Conservation (phyloP, 768 basidiomycete genomes). For the Tephrocybe sp. region DNA sequence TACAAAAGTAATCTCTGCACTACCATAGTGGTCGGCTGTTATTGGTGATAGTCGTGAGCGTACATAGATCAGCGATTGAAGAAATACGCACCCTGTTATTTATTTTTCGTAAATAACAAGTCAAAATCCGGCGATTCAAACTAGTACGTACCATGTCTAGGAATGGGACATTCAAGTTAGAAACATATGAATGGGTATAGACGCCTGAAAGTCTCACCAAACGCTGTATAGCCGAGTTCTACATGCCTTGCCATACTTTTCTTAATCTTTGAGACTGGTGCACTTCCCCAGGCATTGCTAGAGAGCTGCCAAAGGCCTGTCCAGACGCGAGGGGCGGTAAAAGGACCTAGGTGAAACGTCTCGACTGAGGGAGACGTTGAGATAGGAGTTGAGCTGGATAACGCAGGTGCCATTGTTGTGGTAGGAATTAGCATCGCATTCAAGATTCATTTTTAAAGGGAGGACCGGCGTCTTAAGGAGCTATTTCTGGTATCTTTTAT, state of each 20-base stretch:
- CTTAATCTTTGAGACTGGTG: slow-evolving; percentile 60
- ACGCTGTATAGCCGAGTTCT: slow-evolving; percentile 60
- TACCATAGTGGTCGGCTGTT: slow-evolving; percentile 84
- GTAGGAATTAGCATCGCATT: background rate
- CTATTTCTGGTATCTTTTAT: background rate
- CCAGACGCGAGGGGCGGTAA: slow-evolving; percentile 64
- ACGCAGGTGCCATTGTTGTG: slow-evolving; percentile 12
- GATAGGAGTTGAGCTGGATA: slow-evolving; percentile 13
- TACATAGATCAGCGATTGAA: background rate
- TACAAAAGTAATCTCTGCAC: slow-evolving; percentile 80
- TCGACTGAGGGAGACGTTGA: slow-evolving; percentile 24
- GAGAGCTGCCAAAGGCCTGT: slow-evolving; percentile 85
- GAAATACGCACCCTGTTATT: slow-evolving; percentile 13
- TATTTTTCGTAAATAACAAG: background rate
- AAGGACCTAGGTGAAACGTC: slow-evolving; percentile 55
- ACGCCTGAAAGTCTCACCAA: slow-evolving; percentile 37
- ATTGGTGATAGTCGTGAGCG: background rate
- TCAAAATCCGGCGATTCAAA: background rate
- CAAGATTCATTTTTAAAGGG: slow-evolving; percentile 1
- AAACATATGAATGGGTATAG: background rate
- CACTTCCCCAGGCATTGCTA: slow-evolving; percentile 82
- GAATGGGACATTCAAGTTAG: background rate
- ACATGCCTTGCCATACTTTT: slow-evolving; percentile 65
- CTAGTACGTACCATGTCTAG: slow-evolving; percentile 53
- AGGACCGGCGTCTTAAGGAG: background rate